Percentiles rank a stretch among this genome's conserved stretches.
Conservation (phyloP, 768 basidiomycete species). For the Lactifluus subvellereus region DNA sequence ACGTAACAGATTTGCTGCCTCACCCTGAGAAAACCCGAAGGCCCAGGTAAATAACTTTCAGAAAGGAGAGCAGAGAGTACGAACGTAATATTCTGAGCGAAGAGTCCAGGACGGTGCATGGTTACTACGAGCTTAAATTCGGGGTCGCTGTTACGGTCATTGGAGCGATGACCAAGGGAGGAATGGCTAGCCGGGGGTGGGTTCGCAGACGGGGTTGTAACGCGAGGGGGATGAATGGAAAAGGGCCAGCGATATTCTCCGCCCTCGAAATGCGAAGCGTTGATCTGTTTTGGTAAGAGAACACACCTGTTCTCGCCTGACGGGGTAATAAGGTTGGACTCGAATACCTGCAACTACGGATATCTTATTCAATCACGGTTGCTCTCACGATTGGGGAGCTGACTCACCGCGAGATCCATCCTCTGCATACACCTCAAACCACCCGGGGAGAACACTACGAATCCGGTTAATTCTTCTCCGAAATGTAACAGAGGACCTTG, state of each 20-base stretch:
- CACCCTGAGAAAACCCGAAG: background rate
- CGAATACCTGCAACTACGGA: conserved; percentile 5
- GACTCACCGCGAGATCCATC: conserved; percentile 19
- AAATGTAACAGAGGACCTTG: background rate
- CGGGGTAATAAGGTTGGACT: background rate
- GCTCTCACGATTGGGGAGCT: too few relatives aligned
- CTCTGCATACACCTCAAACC: conserved; percentile 1
- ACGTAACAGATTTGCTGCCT: background rate
- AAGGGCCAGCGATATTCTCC: conserved; percentile 16
- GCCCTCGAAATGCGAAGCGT: background rate
- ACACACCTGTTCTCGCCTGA: background rate
- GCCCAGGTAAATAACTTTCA: background rate
- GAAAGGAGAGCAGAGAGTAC: background rate
- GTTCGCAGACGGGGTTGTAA: background rate
- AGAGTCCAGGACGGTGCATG: conserved; percentile 6
- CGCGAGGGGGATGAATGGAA: background rate
- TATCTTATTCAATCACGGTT: background rate
- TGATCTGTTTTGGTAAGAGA: conserved; percentile 2
- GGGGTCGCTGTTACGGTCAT: background rate
- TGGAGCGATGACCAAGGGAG: background rate
- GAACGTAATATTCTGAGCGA: conserved; percentile 8
- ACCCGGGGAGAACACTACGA: conserved; percentile 1
- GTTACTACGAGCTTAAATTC: conserved; percentile 5
- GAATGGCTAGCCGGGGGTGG: background rate
- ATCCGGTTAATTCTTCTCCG: conserved; percentile 16